Conservation (phyloP, 1,284 basidiomycete genomes). For the Acaromyces ingoldii region DNA sequence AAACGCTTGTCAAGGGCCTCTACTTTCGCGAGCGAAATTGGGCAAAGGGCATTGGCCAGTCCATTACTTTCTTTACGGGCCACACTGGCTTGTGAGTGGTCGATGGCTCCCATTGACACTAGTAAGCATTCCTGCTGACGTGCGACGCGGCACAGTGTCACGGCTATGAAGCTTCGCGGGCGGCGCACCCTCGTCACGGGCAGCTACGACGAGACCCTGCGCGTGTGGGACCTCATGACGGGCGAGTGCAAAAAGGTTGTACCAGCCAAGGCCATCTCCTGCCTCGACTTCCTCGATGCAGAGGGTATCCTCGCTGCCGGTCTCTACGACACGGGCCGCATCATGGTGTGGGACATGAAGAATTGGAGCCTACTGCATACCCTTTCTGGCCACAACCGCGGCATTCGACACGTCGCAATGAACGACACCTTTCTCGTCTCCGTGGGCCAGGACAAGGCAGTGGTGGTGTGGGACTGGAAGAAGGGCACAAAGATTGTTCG, state of each 20-base stretch:
- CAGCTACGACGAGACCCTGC: constrained; percentile 68
- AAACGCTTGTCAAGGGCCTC: constrained; percentile 71
- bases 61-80: constrained; percentile 69
- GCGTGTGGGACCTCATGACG: constrained; percentile 54
- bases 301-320: constrained; percentile 86
- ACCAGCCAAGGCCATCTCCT: constrained; percentile 80
- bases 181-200: constrained; percentile 67
- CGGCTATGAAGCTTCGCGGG: constrained; percentile 70
- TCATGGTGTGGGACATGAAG: constrained; percentile 27
- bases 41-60: constrained; percentile 63
- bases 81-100: constrained; percentile 87
- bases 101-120: too few species aligned
- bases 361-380: constrained; percentile 56
- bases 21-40: constrained; percentile 84
- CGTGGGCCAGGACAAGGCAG: constrained; percentile 77
- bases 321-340: constrained; percentile 76
- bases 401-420: constrained; percentile 78
- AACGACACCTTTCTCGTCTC: constrained; percentile 78
- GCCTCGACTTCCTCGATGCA: constrained; percentile 76
- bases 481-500: constrained; percentile 75
- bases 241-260: constrained; percentile 73
- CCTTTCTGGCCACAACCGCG: constrained; percentile 62
- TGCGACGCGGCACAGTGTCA: too few species aligned
- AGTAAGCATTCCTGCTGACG: too few species aligned
- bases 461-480: constrained; percentile 72